Evolutionary conservation across 768 basidiomycete genomes (phyloP), one percentile per base, ranked within the genome.

Genomic region (Phanerodontia chrysosporium): DNA sequence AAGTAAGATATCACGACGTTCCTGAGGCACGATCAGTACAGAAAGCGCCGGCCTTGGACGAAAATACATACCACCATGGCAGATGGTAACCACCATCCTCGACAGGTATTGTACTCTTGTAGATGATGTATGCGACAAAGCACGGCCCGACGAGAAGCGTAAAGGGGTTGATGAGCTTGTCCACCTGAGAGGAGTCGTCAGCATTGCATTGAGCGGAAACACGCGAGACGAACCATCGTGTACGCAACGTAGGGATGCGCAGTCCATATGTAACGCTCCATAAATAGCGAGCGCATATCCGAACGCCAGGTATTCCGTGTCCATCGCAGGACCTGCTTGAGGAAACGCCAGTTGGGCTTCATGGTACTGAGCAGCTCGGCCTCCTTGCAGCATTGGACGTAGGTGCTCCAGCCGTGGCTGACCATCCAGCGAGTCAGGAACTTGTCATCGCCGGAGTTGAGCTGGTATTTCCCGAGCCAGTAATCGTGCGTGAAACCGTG

Each of bases 401-500:
- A 95, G n/a, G 92, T 95, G 71, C 80, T 88, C 94, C 95, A 96
- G 16, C 93, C 92, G 67, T 95, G 93, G 68, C 85, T 87, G 60
- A 96, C 94, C 91, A 95, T 94, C 94, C 95, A 96, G 46, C 94
- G 78, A 18, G 95, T 98, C 69, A 96, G 76, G 75, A 93, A 96
- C 73, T 96, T 94, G 78, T 93, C 91, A 74, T 95, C 93, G 24
- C 93, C 92, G 2, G 90, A 93, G 72, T 95, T 95, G 63, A 95
- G 84, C 72, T 95, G 93, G 74, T 95, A 96, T 74, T 94, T 95
- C 57, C 88, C 91, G 35, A 94, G 73, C 93, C 93, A 95, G 69
- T 86, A 91, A 72, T 96, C 94, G 72, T 95, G 91, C 16, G 93
- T 95, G 75, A 96, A 97, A 27, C 91, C 91, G 66, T 93, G 85